These are phyloP conservation scores for Cladophialophora yegresii DNA, from an alignment of 2,329 filamentous ascomycete species.

Conservation along the genomic window DNA sequence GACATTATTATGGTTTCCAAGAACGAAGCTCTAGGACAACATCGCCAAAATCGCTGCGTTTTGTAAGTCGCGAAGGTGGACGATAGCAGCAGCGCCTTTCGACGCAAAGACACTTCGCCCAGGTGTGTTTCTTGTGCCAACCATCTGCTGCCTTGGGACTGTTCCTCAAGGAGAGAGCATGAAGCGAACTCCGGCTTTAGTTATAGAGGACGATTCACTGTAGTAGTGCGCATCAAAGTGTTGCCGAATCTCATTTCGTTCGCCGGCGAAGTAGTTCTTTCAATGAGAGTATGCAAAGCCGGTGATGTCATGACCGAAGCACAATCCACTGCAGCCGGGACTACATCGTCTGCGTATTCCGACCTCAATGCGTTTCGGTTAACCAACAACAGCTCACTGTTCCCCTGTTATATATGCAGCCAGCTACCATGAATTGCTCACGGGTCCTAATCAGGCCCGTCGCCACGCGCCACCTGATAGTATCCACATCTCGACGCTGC, in stretches of 20 bases:
- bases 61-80: not conserved
- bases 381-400: not conserved
- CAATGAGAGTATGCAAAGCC: not conserved
- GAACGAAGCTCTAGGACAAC: not conserved
- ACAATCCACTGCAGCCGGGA: not conserved
- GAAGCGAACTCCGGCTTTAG: not conserved
- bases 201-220: not conserved
- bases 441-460: slow-evolving; percentile 18
- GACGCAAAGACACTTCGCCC: not conserved
- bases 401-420: not conserved
- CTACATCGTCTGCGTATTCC: not conserved
- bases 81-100: not conserved
- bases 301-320: not conserved
- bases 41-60: not conserved
- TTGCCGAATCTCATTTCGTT: not conserved
- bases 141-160: not conserved
- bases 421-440: slow-evolving; percentile 25
- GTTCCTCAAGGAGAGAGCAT: not conserved
- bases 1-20: not conserved
- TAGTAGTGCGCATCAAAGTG: not conserved
- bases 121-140: not conserved
- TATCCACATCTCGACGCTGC: slow-evolving; percentile 21
- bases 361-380: not conserved
- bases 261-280: too few relatives aligned
- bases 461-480: slow-evolving; percentile 7